Conservation (phyloP, 208 protist species). For the Naegleria lovaniensis region DNA sequence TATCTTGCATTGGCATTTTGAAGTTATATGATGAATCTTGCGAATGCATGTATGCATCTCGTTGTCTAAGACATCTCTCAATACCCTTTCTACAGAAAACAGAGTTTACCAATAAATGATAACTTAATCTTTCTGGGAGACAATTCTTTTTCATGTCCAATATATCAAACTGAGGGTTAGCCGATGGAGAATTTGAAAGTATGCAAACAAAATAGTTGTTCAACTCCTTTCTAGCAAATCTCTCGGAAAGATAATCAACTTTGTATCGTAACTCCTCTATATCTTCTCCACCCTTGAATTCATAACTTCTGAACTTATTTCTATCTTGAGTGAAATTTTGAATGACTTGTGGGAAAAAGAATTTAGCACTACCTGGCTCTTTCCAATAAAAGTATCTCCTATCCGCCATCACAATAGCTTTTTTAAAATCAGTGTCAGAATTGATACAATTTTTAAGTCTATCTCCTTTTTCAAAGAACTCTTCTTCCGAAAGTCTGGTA, state of each 20-base stretch:
- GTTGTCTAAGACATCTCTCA: neutral
- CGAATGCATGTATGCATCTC: neutral
- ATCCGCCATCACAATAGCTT: neutral
- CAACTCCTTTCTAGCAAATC: neutral
- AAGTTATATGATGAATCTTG: neutral
- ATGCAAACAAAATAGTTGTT: neutral
- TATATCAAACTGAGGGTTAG: neutral
- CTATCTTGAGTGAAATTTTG: neutral
- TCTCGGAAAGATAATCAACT: neutral
- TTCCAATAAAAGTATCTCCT: neutral
- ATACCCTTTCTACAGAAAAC: neutral
- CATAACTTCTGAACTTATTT: neutral
- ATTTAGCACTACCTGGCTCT: neutral
- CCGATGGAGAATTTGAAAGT: neutral
- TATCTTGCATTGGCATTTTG: neutral
- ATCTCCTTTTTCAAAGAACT: neutral
- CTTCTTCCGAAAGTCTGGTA: neutral
- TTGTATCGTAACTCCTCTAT: neutral
- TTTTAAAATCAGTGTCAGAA: neutral
- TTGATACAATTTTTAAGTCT: neutral
- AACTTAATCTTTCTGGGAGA: neutral
- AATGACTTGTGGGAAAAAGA: neutral
- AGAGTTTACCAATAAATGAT: neutral
- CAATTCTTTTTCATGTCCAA: neutral
- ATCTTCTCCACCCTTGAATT: neutral